A percentile compares a stretch with the other conserved stretches of the same genome.
Conservation (phyloP, 2,329 filamentous ascomycete species). For the Colletotrichum sp. region DNA sequence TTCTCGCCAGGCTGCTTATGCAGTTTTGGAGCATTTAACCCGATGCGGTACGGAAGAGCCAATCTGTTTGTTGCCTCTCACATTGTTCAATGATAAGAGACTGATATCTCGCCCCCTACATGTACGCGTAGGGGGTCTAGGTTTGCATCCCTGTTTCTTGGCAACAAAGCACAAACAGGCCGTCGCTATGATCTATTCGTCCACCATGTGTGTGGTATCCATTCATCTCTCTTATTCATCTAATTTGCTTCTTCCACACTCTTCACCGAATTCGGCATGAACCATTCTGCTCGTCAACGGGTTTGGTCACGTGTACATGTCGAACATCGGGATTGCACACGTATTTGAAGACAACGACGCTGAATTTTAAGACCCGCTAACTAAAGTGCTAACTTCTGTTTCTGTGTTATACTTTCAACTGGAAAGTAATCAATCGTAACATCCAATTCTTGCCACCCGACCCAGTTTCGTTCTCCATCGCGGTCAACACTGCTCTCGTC, state of each 20-base stretch:
- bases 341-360: not conserved
- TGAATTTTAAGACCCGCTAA: not conserved
- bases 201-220: no score
- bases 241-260: constrained; percentile 11
- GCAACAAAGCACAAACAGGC: no score
- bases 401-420: not conserved
- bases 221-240: not conserved
- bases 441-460: not conserved
- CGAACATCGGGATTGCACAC: not conserved
- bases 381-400: not conserved
- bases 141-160: no score
- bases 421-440: not conserved
- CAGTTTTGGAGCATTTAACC: no score
- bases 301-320: not conserved
- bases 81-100: no score
- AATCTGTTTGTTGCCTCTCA: no score
- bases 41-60: no score
- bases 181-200: no score
- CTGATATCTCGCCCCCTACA: no score
- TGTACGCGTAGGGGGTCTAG: no score
- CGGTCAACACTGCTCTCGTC: not conserved
- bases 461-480: not conserved
- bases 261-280: constrained; percentile 6
- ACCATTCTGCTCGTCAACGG: not conserved
- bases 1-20: no score